Conservation (phyloP, 352 stramenopile species). For the Plasmopara muralis region DNA sequence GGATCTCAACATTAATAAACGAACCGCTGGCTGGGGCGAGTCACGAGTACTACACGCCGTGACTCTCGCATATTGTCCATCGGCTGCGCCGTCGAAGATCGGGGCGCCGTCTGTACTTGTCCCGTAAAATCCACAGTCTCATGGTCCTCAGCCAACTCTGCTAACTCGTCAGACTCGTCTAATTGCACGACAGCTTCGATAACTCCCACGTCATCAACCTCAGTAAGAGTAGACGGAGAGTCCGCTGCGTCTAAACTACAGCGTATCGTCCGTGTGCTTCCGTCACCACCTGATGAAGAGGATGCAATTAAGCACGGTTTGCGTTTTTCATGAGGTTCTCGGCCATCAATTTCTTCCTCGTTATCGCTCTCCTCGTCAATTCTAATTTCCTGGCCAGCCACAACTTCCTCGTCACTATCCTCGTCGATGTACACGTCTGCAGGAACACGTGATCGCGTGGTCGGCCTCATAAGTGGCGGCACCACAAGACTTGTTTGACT, state of each 20-base stretch:
- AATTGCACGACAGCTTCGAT: conserved; percentile 19
- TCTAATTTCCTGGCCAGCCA: conserved; percentile 11
- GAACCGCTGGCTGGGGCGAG: conserved; percentile 59
- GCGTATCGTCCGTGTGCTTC: conserved; percentile 27
- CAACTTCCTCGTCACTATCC: conserved; percentile 18
- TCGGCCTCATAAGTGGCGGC: conserved; percentile 1
- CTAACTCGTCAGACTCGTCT: conserved; percentile 6
- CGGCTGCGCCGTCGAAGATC: conserved; percentile 3
- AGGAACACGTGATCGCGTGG: neutral
- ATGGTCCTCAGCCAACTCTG: conserved; percentile 8
- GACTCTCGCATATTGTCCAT: conserved; percentile 27
- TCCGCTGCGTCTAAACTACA: conserved; percentile 32
- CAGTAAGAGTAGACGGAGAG: conserved; percentile 1
- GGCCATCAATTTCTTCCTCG: conserved; percentile 28
- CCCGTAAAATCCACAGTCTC: conserved; percentile 6
- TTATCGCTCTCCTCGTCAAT: conserved; percentile 17
- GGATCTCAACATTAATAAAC: conserved; percentile 4
- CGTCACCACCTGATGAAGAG: conserved; percentile 19
- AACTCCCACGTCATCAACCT: neutral
- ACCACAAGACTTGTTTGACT: neutral
- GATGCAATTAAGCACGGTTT: conserved; percentile 15
- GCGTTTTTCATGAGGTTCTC: conserved; percentile 12
- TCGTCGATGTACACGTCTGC: conserved; percentile 20
- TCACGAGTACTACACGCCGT: conserved; percentile 62
- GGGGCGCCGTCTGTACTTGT: conserved; percentile 4